A percentile compares a stretch with the other conserved stretches of the same genome.
Conservation (phyloP, 1,284 basidiomycete genomes). For the Tilletia walkeri region DNA sequence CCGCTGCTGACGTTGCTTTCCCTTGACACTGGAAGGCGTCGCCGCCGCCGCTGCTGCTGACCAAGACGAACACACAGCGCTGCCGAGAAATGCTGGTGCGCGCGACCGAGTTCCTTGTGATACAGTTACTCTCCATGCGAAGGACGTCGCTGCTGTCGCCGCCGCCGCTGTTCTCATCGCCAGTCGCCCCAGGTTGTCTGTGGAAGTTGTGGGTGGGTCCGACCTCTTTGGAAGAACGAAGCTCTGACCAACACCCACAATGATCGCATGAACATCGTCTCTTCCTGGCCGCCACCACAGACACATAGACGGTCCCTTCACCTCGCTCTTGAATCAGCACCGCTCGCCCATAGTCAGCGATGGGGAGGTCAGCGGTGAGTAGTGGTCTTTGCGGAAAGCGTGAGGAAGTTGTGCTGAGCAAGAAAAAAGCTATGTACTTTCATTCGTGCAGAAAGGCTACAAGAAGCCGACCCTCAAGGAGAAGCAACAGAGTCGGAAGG, state of each 20-base stretch:
- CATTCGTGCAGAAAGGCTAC: constrained; percentile 5
- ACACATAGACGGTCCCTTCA: no score
- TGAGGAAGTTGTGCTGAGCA: neutral
- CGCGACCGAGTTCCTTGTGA: no score
- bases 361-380: constrained; percentile 15
- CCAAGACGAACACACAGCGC: no score
- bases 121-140: no score
- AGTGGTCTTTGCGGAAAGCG: no score
- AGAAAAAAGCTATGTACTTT: neutral
- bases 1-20: constrained; percentile 5
- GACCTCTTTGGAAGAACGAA: neutral
- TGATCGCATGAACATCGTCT: constrained; percentile 1
- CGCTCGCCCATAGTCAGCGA: neutral
- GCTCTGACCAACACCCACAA: neutral
- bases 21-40: neutral
- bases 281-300: no score
- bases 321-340: no score
- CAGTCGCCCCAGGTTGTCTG: neutral
- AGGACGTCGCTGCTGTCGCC: neutral
- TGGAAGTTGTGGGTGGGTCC: neutral
- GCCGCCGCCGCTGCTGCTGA: neutral
- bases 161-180: constrained; percentile 3
- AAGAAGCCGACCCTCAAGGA: constrained; percentile 18
- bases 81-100: no score
- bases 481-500: constrained; percentile 9